Base-by-base conservation (phyloP, 2,329 filamentous ascomycete genomes). In the Colletotrichum sp. region DNA sequence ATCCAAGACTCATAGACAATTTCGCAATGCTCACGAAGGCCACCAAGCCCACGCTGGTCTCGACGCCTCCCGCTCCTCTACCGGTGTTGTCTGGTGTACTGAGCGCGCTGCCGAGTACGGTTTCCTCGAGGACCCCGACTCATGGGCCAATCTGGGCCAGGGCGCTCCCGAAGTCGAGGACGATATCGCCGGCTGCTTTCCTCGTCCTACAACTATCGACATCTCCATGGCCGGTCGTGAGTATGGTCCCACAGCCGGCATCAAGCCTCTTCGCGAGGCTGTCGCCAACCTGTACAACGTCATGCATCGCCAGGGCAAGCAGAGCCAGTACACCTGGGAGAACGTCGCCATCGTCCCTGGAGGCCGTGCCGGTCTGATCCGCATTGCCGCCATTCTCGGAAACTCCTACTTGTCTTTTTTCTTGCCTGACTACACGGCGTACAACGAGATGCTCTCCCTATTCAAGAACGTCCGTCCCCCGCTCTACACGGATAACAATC, bases 301-400 rank as follows among this genome's bases (percentile, higher is more conserved):
- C 84, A 95, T 96, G 85, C 96, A 98, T 82, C 93, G 96, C 78
- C 88, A 96, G 86, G 95, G 94, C 82, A 98, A 97, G 88, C 90
- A 92, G 13, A 96, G 94, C 85, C 90, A 98, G 86, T 99, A 99
- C 85, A 98, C 95, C 8, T 98, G 95, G 94, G 96, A 99, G 89
- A 99, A 99, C 84, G 96, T 98, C 22, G 96, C 95, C 84, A 98
- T 99, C 83, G 96, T 99, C 5, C 96, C 96, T 62, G 96, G 96
- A 84, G 96, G 96, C 52, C 92, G 96, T 81, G 96, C 96, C 39
- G 96, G 96, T 65, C 88, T 99, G 86, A 98, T 98, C 84, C 92
- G 96, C 80, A 98, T 99, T 83, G 96, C 96, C 24, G 96, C 96
- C 68, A 96, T 99, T 8, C 87, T 99, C 80, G 96, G 96, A 78